Evolutionary conservation across 2,329 filamentous ascomycete genomes (phyloP).

Genomic region (Aspergillus chevalieri): DNA sequence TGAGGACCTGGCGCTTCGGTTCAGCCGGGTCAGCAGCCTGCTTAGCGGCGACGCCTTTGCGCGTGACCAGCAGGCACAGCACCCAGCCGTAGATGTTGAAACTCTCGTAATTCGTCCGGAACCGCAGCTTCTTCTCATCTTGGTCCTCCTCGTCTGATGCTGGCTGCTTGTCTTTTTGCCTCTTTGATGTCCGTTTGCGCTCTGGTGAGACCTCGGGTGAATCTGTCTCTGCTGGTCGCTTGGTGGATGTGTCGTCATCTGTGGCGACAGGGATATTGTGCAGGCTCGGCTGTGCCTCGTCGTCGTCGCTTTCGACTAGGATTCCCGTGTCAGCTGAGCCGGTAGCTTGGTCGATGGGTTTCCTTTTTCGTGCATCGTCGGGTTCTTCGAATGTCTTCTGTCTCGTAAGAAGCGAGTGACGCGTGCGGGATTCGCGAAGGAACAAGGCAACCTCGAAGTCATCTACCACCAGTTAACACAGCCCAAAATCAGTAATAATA

Average conservation of each 20-base stretch:
- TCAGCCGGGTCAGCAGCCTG: constrained; percentile 26
- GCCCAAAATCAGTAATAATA: constrained; percentile 5
- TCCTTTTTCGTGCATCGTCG: constrained; percentile 25
- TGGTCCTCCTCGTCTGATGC: constrained; percentile 33
- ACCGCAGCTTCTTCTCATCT: constrained; percentile 76
- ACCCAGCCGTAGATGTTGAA: constrained; percentile 94
- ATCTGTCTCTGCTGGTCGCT: constrained; percentile 15
- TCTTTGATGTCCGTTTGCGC: constrained; percentile 16
- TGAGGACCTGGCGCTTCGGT: constrained; percentile 58
- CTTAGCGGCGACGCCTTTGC: constrained; percentile 50
- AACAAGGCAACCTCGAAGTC: constrained; percentile 96
- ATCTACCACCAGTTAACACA: constrained; percentile 48
- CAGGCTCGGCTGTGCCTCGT: constrained; percentile 44
- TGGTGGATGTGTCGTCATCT: constrained; percentile 10
- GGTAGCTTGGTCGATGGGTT: background rate
- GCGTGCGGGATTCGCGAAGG: constrained; percentile 74
- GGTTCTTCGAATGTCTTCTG: constrained; percentile 67
- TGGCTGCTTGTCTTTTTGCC: constrained; percentile 27
- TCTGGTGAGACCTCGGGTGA: background rate
- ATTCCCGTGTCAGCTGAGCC: constrained; percentile 32
- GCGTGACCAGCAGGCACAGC: constrained; percentile 81
- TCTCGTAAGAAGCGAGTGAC: constrained; percentile 81
- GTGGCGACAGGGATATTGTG: constrained; percentile 49
- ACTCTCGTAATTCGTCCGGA: constrained; percentile 86
- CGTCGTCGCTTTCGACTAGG: constrained; percentile 58